A percentile compares a stretch with the other conserved stretches of the same genome.
Conservation (phyloP, 805 yeast genomes). For the Kluyveromyces lactis region DNA sequence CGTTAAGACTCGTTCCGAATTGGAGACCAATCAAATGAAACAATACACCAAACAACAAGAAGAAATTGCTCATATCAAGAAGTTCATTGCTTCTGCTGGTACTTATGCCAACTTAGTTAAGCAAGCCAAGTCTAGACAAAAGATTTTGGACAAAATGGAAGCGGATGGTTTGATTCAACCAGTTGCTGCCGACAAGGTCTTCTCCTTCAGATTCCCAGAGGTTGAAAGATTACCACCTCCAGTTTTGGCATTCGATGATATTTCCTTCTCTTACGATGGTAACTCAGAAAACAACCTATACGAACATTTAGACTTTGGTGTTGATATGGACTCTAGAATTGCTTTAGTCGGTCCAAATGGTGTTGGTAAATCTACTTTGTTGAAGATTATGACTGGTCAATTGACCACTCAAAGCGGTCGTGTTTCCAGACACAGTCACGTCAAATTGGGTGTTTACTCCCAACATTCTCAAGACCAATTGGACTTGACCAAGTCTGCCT, state of each 20-base stretch:
- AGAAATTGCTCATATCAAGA: slow-evolving; percentile 96
- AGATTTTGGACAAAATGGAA: slow-evolving; percentile 99
- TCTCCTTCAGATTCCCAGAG: slow-evolving; percentile 87
- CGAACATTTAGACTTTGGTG: slow-evolving; percentile 90
- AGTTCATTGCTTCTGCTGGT: slow-evolving; percentile 99
- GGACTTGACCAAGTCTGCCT: slow-evolving; percentile 88
- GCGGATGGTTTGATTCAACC: slow-evolving; percentile 96
- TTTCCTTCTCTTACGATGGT: slow-evolving; percentile 85
- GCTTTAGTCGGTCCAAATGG: slow-evolving; percentile 99
- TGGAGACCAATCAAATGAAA: slow-evolving; percentile 96
- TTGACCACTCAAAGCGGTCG: slow-evolving; percentile 86
- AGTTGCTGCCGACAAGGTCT: slow-evolving; percentile 87
- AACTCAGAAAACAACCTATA: slow-evolving; percentile 79
- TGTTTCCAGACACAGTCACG: slow-evolving; percentile 94
- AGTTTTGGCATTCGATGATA: slow-evolving; percentile 91
- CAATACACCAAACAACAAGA: slow-evolving; percentile 96
- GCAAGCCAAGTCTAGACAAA: slow-evolving; percentile 98
- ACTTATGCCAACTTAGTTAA: slow-evolving; percentile 97
- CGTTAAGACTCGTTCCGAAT: slow-evolving; percentile 86
- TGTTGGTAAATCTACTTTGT: slow-evolving; percentile 94
- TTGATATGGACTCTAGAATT: slow-evolving; percentile 98
- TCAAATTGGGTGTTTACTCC: slow-evolving; percentile 96
- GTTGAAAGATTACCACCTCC: slow-evolving; percentile 98
- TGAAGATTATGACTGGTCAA: slow-evolving; percentile 95
- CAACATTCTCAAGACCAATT: slow-evolving; percentile 98